Percentiles rank a stretch among this genome's conserved stretches.
These are phyloP conservation scores for Penicillium digitatum DNA, from an alignment of 2,329 filamentous ascomycete species.

Conservation along the genomic window DNA sequence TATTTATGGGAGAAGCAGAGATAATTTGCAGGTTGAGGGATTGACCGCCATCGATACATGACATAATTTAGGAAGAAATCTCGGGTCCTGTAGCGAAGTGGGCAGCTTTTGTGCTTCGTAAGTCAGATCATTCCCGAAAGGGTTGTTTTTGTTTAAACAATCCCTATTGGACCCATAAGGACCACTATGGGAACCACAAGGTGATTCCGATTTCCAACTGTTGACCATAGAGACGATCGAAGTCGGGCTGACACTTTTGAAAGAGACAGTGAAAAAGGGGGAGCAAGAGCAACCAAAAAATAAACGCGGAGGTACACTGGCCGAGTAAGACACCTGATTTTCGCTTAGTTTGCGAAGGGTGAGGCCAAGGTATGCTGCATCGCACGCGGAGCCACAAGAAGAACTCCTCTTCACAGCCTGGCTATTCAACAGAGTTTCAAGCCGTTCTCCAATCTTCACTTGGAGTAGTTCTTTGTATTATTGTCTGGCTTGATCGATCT, in stretches of 20 bases:
- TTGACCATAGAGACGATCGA: neutral
- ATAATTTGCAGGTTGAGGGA: neutral
- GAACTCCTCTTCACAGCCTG: accelerated
- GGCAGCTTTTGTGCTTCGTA: neutral
- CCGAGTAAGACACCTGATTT: neutral
- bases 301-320: neutral
- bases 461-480: neutral
- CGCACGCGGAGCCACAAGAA: neutral
- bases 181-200: neutral
- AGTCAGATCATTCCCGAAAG: neutral
- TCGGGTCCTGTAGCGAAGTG: neutral
- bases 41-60: neutral
- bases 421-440: neutral
- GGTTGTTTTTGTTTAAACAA: neutral
- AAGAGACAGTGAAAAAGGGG: neutral
- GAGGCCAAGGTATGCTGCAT: neutral
- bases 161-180: neutral
- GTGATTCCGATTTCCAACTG: neutral
- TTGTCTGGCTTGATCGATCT: neutral
- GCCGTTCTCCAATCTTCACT: neutral
- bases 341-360: neutral
- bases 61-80: neutral
- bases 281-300: too few species aligned
- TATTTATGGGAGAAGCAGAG: neutral
- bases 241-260: neutral